phyloP scores from a whole-genome alignment of 176 grass and related monocot species.

The Carex parvula region DNA sequence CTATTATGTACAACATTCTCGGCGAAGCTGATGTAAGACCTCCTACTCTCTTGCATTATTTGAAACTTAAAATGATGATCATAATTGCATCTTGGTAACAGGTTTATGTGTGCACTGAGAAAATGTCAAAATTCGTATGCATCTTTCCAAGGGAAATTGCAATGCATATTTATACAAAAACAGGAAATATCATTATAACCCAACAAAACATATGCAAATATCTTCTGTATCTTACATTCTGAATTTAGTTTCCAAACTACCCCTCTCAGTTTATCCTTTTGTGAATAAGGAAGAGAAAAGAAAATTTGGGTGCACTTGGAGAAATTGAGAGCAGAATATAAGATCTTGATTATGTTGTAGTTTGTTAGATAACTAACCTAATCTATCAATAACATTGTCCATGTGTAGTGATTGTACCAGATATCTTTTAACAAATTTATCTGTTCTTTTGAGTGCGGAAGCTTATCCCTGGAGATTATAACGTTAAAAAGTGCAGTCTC shows the following conservation, averaged over 20 bases:
- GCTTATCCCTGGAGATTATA: background rate
- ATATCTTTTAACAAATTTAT: background rate
- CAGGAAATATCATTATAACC: background rate
- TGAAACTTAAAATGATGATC: slow-evolving; percentile 3
- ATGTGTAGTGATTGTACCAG: background rate
- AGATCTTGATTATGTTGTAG: background rate
- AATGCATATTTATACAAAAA: background rate
- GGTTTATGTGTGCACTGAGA: slow-evolving; percentile 5
- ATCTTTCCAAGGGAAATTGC: background rate
- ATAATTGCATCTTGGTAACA: slow-evolving; percentile 20
- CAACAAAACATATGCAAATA: background rate
- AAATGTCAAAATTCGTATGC: background rate
- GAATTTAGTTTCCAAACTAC: background rate
- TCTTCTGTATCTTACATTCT: background rate
- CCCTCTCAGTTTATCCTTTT: background rate
- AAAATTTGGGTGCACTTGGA: background rate
- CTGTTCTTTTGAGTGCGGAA: background rate
- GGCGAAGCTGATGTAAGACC: slow-evolving; percentile 75
- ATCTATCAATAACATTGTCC: background rate
- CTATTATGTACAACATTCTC: slow-evolving; percentile 97
- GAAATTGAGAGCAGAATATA: background rate
- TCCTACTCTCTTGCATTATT: background rate
- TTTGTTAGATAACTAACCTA: background rate
- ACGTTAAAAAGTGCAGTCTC: background rate
- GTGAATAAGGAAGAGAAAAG: background rate